Base-by-base conservation (phyloP, 352 stramenopile genomes). In the Phytophthora citrophthora region DNA sequence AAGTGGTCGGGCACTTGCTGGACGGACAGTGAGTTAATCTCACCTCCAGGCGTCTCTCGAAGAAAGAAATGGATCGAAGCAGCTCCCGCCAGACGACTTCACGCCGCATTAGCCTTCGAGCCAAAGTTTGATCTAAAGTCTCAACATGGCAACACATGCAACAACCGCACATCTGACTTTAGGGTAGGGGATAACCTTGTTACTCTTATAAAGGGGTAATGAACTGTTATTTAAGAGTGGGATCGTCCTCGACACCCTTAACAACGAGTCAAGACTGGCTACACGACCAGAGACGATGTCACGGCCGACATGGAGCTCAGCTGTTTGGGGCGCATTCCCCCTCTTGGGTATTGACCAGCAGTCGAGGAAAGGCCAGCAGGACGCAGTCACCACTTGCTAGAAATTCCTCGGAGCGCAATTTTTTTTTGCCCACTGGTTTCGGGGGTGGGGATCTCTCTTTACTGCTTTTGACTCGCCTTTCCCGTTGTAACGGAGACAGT, bases 311-410 rank as follows among this genome's bases (percentile, higher is more conserved):
- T 72, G 64, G 46, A 72, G 61, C 50, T 75, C 62, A 69, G 61
- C 61, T 72, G 62, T 70, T 72, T 64, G 44, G 26, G 49, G 51
- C 62, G 53, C 62, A 76, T 66, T 76, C 46, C 68, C 53, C 68
- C 26, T 69, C 62, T 72, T 72, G 51, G 53, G 27, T 56, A 59
- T 62, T 54, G 49, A 63, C 54, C 51, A 67, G 54, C 61, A 71
- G 54, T 44, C 23, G 43, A 75, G 54, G 54, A 67, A 59, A 74
- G 61, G 43, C 47, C 55, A 49, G 39, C 36, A 64, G 46, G 34
- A 31, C 43, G 40, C 38, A 40, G 51, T 34, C 29, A 34, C 29
- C 26, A 55, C 18, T 44, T 48, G 36, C 4, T 47, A 44, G 46
- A 45, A 64, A 52, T 45, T 45, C 39, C 45, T 61, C 39, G 48